Evolutionary conservation across 2,329 filamentous ascomycete genomes (phyloP).

Genomic region (Sclerotinia trifoliorum): DNA sequence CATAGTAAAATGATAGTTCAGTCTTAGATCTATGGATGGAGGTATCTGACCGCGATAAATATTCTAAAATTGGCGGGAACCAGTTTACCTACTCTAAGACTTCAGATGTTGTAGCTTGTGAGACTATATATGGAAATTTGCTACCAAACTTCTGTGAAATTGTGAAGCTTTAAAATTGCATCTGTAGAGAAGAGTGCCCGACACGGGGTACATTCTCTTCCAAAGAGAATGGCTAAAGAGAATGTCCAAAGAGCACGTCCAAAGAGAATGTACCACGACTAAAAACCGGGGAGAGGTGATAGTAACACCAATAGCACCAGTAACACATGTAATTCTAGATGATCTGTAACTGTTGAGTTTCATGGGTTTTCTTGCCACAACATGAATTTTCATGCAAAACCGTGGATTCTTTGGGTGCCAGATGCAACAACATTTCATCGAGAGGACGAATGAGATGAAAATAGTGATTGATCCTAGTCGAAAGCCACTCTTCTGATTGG

Average conservation of each 20-base stretch:
- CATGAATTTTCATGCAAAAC: slow-evolving; percentile 12
- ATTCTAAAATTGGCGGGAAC: background rate
- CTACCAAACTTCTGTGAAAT: background rate
- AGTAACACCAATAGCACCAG: background rate
- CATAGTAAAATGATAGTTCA: slow-evolving; percentile 8
- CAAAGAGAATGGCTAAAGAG: background rate
- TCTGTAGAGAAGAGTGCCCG: too few relatives aligned
- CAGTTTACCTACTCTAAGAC: background rate
- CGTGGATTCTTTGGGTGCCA: slow-evolving; percentile 14
- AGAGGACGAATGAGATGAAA: slow-evolving; percentile 8
- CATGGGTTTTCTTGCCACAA: slow-evolving; percentile 15
- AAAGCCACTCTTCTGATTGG: background rate
- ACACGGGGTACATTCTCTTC: too few relatives aligned
- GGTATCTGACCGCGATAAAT: slow-evolving; percentile 12
- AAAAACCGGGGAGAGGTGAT: background rate
- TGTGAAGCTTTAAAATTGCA: background rate
- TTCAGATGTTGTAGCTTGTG: background rate
- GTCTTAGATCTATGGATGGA: slow-evolving; percentile 15
- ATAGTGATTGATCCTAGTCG: background rate
- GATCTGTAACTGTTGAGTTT: slow-evolving; percentile 1
- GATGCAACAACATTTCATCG: slow-evolving; percentile 7
- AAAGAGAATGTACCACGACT: slow-evolving; percentile 6
- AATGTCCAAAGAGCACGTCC: background rate
- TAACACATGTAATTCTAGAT: background rate
- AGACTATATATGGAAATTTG: slow-evolving; percentile 9